These are phyloP conservation scores for Citrus cavaleriei DNA, from an alignment of 345 rosid species.

Conservation along the genomic window DNA sequence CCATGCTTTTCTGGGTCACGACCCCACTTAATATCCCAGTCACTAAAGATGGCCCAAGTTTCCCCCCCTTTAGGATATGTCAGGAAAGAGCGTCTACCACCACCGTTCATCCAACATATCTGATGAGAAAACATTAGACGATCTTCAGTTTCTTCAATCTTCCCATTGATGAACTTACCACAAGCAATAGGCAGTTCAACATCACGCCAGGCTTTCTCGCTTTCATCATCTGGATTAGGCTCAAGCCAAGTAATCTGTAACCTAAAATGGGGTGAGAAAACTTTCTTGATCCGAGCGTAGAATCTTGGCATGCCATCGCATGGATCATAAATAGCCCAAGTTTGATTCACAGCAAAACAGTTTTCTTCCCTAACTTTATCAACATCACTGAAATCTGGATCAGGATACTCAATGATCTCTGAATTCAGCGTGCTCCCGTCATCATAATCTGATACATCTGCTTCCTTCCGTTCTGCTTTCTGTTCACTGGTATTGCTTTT, in stretches of 20 bases:
- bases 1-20: conserved; percentile 41
- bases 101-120: conserved; percentile 18
- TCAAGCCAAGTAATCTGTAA: conserved; percentile 73
- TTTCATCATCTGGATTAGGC: conserved; percentile 33
- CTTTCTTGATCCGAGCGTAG: conserved; percentile 63
- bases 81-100: conserved; percentile 16
- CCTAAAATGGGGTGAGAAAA: conserved; percentile 52
- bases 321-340: conserved; percentile 85
- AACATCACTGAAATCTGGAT: conserved; percentile 71
- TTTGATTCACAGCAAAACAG: conserved; percentile 61
- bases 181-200: conserved; percentile 59
- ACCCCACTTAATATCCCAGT: conserved; percentile 63
- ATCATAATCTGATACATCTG: not conserved
- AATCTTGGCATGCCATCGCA: conserved; percentile 79
- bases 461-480: conserved; percentile 25
- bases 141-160: conserved; percentile 32
- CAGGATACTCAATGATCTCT: conserved; percentile 36
- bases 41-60: conserved; percentile 80
- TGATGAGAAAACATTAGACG: conserved; percentile 67
- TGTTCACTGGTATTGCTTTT: conserved; percentile 10
- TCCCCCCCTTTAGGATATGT: conserved; percentile 76
- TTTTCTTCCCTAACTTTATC: conserved; percentile 37
- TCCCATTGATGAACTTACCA: conserved; percentile 50
- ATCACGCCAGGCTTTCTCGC: conserved; percentile 35
- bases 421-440: conserved; percentile 8